Evolutionary conservation across 2,329 filamentous ascomycete species (phyloP).

Genomic region (Ceratocystis albifundus): DNA sequence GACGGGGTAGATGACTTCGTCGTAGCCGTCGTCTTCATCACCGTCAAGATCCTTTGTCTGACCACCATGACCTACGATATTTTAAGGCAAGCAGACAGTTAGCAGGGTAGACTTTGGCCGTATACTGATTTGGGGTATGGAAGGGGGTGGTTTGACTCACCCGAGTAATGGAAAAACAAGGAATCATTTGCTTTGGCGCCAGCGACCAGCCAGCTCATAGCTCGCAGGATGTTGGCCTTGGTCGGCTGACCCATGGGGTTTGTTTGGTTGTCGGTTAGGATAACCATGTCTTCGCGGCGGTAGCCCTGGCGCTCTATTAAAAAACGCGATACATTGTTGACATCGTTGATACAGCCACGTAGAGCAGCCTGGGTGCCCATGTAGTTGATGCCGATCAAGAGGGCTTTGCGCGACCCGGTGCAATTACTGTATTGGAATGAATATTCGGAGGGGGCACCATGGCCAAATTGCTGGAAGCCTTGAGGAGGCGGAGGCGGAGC

Average conservation of each 20-base stretch:
- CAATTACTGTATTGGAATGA: conserved; percentile 86
- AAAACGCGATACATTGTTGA: conserved; percentile 48
- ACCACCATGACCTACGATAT: conserved; percentile 39
- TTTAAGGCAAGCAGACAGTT: neutral
- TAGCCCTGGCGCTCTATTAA: conserved; percentile 44
- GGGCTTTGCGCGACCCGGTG: conserved; percentile 60
- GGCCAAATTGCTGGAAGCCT: conserved; percentile 60
- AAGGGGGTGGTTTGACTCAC: no score
- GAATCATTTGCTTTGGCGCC: conserved; percentile 46
- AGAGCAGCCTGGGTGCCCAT: conserved; percentile 46
- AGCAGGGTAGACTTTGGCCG: neutral
- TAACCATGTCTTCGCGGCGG: conserved; percentile 48
- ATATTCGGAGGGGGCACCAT: conserved; percentile 69
- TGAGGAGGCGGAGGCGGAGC: conserved; percentile 54
- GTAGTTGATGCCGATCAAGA: conserved; percentile 52
- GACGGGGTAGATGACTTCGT: conserved; percentile 48
- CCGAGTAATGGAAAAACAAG: conserved; percentile 50
- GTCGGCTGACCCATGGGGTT: conserved; percentile 47
- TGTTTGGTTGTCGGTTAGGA: conserved; percentile 46
- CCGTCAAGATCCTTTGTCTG: conserved; percentile 45
- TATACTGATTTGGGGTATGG: no score
- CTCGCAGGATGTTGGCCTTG: conserved; percentile 43
- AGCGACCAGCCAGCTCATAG: conserved; percentile 49
- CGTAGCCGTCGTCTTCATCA: conserved; percentile 47
- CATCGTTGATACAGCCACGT: conserved; percentile 49